Conservation (phyloP, 257 asterid genomes). For the Solanum chilense region DNA sequence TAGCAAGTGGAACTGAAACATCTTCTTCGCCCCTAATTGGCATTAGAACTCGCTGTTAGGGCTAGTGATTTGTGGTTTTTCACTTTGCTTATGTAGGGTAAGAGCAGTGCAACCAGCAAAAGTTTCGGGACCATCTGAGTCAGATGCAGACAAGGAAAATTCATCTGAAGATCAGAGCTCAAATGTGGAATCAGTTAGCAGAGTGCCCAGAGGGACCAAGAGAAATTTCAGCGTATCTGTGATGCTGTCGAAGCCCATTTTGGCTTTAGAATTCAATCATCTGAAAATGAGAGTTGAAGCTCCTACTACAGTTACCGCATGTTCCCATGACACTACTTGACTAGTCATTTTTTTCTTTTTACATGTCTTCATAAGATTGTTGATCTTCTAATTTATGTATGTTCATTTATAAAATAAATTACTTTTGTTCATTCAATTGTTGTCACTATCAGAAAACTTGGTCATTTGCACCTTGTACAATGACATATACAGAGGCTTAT, state of each 20-base stretch:
- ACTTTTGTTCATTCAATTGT: not conserved
- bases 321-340: not conserved
- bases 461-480: not conserved
- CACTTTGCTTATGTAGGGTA: conserved; percentile 27
- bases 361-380: not conserved
- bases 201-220: conserved; percentile 11
- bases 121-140: conserved; percentile 33
- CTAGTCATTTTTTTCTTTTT: not conserved
- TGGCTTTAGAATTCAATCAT: conserved; percentile 63
- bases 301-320: conserved; percentile 34
- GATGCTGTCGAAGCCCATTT: conserved; percentile 73
- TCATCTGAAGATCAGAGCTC: not conserved
- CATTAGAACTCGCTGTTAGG: not conserved
- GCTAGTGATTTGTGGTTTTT: not conserved
- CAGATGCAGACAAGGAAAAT: conserved; percentile 10
- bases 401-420: not conserved
- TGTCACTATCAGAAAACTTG: not conserved
- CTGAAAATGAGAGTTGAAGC: conserved; percentile 83
- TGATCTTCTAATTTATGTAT: not conserved
- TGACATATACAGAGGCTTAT: not conserved
- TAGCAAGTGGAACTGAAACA: not conserved
- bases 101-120: conserved; percentile 51
- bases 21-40: not conserved
- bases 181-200: not conserved
- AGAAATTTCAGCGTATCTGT: conserved; percentile 56